Percentiles rank a stretch among this genome's conserved stretches.
Conservation (phyloP, 257 asterid species). For the Solanum tacnaense region DNA sequence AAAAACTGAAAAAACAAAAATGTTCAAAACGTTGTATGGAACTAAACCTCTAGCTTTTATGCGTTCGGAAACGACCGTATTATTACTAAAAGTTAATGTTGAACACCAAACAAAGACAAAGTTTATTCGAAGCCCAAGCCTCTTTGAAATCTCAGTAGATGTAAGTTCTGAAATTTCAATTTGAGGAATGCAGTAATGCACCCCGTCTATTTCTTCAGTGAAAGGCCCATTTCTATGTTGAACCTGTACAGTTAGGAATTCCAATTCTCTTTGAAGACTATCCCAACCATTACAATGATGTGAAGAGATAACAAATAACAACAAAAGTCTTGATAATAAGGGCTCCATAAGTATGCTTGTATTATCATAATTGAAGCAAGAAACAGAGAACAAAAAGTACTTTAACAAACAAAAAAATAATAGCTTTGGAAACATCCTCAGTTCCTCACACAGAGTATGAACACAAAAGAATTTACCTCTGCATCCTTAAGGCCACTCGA, state of each 20-base stretch:
- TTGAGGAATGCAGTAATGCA: not conserved
- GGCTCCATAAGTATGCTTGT: not conserved
- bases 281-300: not conserved
- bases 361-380: not conserved
- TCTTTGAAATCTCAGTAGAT: not conserved
- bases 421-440: not conserved
- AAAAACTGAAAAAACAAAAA: not conserved
- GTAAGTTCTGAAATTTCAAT: not conserved
- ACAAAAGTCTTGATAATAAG: not conserved
- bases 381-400: not conserved
- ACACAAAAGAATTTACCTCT: conserved; percentile 41
- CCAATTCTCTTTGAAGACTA: not conserved
- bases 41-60: not conserved
- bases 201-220: not conserved
- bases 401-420: not conserved
- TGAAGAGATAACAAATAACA: not conserved
- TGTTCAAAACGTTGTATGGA: not conserved
- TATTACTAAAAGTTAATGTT: not conserved
- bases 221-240: not conserved
- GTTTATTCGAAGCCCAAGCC: not conserved
- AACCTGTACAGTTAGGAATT: not conserved
- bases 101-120: not conserved
- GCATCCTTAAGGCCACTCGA: conserved; percentile 46
- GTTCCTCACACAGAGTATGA: not conserved
- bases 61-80: not conserved